phyloP scores from a whole-genome alignment of 75 land plant genomes.

The Adiantum capillusveneris region DNA sequence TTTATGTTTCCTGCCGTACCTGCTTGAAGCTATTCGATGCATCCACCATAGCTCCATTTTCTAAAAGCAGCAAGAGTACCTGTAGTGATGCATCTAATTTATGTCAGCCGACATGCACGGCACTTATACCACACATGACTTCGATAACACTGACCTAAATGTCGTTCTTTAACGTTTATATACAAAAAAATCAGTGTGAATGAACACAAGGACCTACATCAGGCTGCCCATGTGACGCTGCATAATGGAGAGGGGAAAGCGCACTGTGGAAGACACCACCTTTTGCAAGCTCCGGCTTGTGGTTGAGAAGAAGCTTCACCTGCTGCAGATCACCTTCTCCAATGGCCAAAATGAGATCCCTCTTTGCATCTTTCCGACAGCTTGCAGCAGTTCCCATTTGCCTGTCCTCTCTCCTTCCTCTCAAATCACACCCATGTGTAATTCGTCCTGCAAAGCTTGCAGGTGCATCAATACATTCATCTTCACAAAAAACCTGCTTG shows the following conservation, averaged over 20 bases:
- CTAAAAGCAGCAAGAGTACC: background rate
- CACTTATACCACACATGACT: too few relatives aligned
- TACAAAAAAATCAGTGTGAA: too few relatives aligned
- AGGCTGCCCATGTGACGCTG: conserved; percentile 59
- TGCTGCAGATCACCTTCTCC: conserved; percentile 6
- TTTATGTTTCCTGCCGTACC: conserved; percentile 19
- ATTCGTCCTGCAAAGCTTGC: too few relatives aligned
- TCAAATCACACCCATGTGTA: background rate
- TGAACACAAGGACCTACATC: conserved; percentile 32
- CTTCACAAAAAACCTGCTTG: too few relatives aligned
- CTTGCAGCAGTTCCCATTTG: conserved; percentile 10
- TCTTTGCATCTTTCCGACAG: background rate
- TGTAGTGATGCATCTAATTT: background rate
- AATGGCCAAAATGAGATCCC: conserved; percentile 10
- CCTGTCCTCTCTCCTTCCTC: background rate
- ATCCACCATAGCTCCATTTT: conserved; percentile 27
- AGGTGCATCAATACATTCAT: too few relatives aligned
- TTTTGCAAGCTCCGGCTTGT: conserved; percentile 10
- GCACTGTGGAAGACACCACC: background rate
- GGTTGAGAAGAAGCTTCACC: background rate
- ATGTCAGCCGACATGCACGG: too few relatives aligned
- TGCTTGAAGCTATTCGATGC: conserved; percentile 52
- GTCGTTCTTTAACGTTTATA: too few relatives aligned
- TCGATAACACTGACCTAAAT: too few relatives aligned
- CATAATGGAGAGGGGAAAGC: conserved; percentile 54